A percentile compares a stretch with the other conserved stretches of the same genome.
Conservation (phyloP, 371 early-diverging fungal genomes). For the Blastocladiella emersonii region DNA sequence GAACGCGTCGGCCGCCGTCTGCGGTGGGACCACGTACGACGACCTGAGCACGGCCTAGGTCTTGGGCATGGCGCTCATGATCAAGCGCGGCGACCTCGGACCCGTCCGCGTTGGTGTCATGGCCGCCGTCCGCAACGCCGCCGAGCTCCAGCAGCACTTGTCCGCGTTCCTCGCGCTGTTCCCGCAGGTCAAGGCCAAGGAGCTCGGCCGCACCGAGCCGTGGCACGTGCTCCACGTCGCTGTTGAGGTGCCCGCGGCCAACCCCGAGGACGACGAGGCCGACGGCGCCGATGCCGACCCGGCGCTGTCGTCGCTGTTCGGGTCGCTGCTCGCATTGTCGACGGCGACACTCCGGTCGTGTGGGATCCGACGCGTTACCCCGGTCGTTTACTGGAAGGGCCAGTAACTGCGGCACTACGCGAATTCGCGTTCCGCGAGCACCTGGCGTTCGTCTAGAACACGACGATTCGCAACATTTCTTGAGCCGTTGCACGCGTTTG, state of each 20-base stretch:
- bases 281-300: conserved; percentile 23
- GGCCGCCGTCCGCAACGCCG: conserved; percentile 38
- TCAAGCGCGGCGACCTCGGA: conserved; percentile 41
- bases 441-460: conserved; percentile 71
- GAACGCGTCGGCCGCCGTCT: too few relatives aligned
- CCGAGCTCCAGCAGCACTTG: conserved; percentile 33
- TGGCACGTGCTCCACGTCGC: conserved; percentile 73
- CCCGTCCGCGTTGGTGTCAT: conserved; percentile 55
- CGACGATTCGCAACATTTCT: conserved; percentile 91
- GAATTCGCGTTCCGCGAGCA: conserved; percentile 93
- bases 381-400: conserved; percentile 65
- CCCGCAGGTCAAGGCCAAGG: conserved; percentile 13
- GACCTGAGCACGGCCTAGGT: conserved; percentile 57
- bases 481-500: conserved; percentile 94
- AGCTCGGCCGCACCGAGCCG: conserved; percentile 14
- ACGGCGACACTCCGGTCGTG: conserved; percentile 49
- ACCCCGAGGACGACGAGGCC: neutral
- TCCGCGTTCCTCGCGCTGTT: conserved; percentile 39
- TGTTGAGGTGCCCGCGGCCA: conserved; percentile 32
- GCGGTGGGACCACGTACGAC: too few relatives aligned
- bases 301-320: conserved; percentile 20
- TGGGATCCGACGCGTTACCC: conserved; percentile 78
- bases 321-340: conserved; percentile 35
- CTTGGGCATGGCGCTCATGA: conserved; percentile 52
- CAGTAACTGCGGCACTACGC: conserved; percentile 78